Base-by-base conservation (phyloP, 805 yeast species). In the Tetrapisispora namnaoensis region DNA sequence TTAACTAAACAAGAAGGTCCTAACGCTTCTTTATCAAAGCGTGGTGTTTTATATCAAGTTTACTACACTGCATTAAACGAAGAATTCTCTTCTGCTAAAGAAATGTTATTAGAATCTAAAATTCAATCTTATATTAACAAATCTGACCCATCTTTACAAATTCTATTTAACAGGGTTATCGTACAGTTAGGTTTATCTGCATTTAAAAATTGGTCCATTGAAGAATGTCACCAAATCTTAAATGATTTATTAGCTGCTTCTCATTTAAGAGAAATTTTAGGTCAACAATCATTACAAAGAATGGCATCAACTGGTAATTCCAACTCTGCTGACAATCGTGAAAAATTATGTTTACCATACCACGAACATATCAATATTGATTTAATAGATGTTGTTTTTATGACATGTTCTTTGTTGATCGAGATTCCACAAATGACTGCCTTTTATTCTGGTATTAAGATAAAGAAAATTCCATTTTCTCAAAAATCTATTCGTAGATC, bases 311-410 rank as follows among this genome's bases (percentile, higher is more conserved):
- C 46, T 22, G 72, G 65, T 62, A 62, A 56, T 61, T 64, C 45
- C 56, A 52, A 59, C 18, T 55, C 52, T 35, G 54, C 60, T 34
- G 60, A 61, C 39, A 58, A 61, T 38, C 62, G 60, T 51, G 68
- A 65, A 44, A 91, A 83, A 70, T 82, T 90, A 65, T 78, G 89
- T 66, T 75, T 93, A 65, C 99, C 99, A 51, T 93, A 85, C 83
- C 99, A 93, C 72, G 89, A 88, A 86, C 99, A 93, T 71, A 91
- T 93, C 68, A 93, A 93, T 70, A 74, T 91, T 59, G 98, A 95
- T 74, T 79, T 93, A 61, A 77, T 93, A 56, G 99, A 93, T 71
- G 85, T 95, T 65, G 95, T 87, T 44, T 91, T 84, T 76, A 79
- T 89, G 74, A 93, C 98, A 13, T 76, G 87, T 50, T 86, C 95